phyloP scores from a whole-genome alignment of 208 protist species.

The Leishmania gerbilli region DNA sequence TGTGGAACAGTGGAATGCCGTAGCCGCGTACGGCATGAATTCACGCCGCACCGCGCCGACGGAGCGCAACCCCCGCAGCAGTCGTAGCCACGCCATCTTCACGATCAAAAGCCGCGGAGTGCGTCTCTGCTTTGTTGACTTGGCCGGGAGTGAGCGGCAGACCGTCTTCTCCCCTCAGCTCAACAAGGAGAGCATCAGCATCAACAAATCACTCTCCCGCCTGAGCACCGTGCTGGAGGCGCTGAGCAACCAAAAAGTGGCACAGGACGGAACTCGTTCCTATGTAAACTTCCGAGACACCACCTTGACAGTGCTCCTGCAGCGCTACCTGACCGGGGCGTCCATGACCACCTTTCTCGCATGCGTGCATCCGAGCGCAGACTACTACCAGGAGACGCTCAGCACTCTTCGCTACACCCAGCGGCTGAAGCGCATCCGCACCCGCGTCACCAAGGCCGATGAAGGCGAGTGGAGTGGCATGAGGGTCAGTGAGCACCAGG shows the following conservation, averaged over 20 bases:
- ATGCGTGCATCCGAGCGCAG: conserved; percentile 73
- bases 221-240: conserved; percentile 90
- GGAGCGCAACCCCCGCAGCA: conserved; percentile 89
- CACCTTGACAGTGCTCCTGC: conserved; percentile 85
- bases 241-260: conserved; percentile 54
- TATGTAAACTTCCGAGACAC: conserved; percentile 91
- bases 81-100: conserved; percentile 93
- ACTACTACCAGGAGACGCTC: conserved; percentile 75
- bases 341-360: conserved; percentile 89
- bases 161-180: conserved; percentile 80
- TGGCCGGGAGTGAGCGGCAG: conserved; percentile 89
- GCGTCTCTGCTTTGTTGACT: conserved; percentile 85
- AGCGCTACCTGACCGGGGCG: conserved; percentile 82
- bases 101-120: conserved; percentile 82
- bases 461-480: conserved; percentile 46
- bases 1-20: conserved; percentile 68
- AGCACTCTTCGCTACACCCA: conserved; percentile 90
- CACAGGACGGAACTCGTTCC: conserved; percentile 40
- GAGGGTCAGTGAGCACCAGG: conserved; percentile 40
- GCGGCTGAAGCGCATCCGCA: conserved; percentile 77
- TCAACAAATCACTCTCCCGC: conserved; percentile 89
- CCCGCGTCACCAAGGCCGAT: conserved; percentile 34
- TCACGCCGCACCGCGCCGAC: conserved; percentile 85
- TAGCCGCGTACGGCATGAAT: conserved; percentile 73
- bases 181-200: conserved; percentile 89